Evolutionary conservation across 2,329 filamentous ascomycete species (phyloP).

Genomic region (Beauveria sp.): DNA sequence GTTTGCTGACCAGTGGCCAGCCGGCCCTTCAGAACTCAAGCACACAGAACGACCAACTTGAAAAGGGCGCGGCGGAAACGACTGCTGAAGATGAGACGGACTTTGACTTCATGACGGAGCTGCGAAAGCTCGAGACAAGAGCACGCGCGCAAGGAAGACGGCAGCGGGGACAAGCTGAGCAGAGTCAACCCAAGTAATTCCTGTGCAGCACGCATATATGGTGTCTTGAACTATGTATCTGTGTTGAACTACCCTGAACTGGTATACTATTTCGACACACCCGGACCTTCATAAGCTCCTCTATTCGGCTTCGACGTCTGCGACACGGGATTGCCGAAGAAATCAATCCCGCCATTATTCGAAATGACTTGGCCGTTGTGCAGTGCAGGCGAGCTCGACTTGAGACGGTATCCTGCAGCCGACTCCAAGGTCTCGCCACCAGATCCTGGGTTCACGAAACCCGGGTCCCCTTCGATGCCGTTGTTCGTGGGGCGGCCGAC

Average conservation of each 20-base stretch:
- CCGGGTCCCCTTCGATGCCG: slow-evolving; percentile 14
- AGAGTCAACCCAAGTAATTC: not conserved
- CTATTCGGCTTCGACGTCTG: slow-evolving; percentile 14
- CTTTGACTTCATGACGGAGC: slow-evolving; percentile 12
- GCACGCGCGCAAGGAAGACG: slow-evolving; percentile 6
- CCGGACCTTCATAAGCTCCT: slow-evolving; percentile 17
- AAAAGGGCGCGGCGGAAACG: not conserved
- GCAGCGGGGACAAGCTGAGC: not conserved
- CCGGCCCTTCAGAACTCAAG: not conserved
- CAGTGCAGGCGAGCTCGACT: slow-evolving; percentile 15
- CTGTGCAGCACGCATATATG: not conserved
- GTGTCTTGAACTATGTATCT: not conserved
- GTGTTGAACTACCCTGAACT: not conserved
- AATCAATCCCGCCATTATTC: slow-evolving; percentile 17
- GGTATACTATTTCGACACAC: not conserved
- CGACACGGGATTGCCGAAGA: slow-evolving; percentile 16
- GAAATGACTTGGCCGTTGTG: slow-evolving; percentile 13
- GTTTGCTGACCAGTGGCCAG: not conserved
- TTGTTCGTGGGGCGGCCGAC: slow-evolving; percentile 13
- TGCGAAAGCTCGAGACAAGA: slow-evolving; percentile 11
- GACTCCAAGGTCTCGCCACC: slow-evolving; percentile 10
- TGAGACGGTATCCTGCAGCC: slow-evolving; percentile 15
- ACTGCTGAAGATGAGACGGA: not conserved
- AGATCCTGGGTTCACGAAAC: slow-evolving; percentile 13
- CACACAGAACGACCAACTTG: not conserved